These are phyloP conservation scores for Passiflora organensis DNA, from an alignment of 345 rosid species.

Conservation along the genomic window DNA sequence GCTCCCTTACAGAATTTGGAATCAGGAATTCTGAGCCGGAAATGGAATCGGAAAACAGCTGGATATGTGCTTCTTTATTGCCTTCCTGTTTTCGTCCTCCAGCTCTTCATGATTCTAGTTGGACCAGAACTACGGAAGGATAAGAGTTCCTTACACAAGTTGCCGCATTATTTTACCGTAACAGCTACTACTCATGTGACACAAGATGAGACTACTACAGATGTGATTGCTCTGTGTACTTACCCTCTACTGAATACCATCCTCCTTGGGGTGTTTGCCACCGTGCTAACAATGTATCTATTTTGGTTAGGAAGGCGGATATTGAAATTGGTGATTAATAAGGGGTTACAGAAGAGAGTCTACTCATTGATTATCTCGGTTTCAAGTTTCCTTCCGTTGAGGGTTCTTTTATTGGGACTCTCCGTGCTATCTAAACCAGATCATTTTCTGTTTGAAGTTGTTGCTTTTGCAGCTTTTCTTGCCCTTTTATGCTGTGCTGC, in stretches of 20 bases:
- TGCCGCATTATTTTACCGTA: constrained; percentile 69
- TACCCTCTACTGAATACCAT: constrained; percentile 87
- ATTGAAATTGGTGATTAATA: constrained; percentile 79
- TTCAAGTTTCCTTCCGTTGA: constrained; percentile 72
- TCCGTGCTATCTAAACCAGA: constrained; percentile 72
- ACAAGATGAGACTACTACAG: constrained; percentile 26
- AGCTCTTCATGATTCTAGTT: constrained; percentile 59
- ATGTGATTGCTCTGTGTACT: constrained; percentile 56
- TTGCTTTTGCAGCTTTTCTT: constrained; percentile 74
- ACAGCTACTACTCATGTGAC: constrained; percentile 28
- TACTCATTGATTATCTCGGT: constrained; percentile 75
- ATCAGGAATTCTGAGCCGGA: constrained; percentile 54
- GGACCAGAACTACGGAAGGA: constrained; percentile 57
- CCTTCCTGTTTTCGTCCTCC: constrained; percentile 80
- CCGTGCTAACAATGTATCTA: constrained; percentile 62
- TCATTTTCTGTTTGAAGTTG: constrained; percentile 63
- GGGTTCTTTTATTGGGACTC: constrained; percentile 80
- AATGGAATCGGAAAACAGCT: constrained; percentile 77
- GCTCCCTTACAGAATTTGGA: constrained; percentile 79
- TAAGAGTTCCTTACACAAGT: constrained; percentile 33
- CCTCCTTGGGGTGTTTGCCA: constrained; percentile 69
- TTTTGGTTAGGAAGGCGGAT: constrained; percentile 91
- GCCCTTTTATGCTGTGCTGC: constrained; percentile 66
- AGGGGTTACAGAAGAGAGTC: constrained; percentile 86
- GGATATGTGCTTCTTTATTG: constrained; percentile 59